phyloP scores from a whole-genome alignment of 2,329 filamentous ascomycete genomes.

The Drechmeria coniospora region DNA sequence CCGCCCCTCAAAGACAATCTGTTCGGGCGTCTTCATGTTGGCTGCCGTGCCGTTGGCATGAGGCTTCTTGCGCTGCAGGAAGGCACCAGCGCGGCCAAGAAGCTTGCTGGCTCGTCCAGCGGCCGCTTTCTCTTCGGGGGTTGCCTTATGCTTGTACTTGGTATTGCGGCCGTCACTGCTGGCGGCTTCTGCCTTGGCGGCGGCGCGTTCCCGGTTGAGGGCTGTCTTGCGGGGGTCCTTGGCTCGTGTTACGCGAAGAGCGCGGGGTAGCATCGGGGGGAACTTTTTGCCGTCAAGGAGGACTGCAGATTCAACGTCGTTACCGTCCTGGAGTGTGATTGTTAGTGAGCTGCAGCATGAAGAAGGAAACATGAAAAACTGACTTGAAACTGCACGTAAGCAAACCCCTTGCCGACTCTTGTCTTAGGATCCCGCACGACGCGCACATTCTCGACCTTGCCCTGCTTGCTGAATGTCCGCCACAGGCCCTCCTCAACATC shows the following conservation, averaged over 20 bases:
- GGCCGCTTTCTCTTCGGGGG: constrained; percentile 52
- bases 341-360: not conserved
- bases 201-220: constrained; percentile 24
- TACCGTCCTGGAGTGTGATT: constrained; percentile 43
- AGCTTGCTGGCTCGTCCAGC: constrained; percentile 62
- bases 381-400: constrained; percentile 87
- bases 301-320: constrained; percentile 80
- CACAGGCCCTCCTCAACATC: constrained; percentile 90
- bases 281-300: constrained; percentile 83
- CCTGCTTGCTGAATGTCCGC: constrained; percentile 59
- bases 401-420: constrained; percentile 88
- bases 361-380: constrained; percentile 11
- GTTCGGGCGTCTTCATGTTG: constrained; percentile 44
- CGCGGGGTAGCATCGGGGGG: constrained; percentile 81
- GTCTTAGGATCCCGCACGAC: constrained; percentile 83
- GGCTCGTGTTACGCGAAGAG: constrained; percentile 73
- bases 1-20: constrained; percentile 68
- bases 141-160: constrained; percentile 54
- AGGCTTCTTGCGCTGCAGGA: constrained; percentile 23
- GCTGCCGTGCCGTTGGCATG: constrained; percentile 9
- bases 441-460: constrained; percentile 82
- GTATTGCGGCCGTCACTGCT: constrained; percentile 24
- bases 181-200: constrained; percentile 17
- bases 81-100: constrained; percentile 52
- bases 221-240: constrained; percentile 53